Percentiles rank a stretch among this genome's conserved stretches.
Evolutionary conservation across 2,329 filamentous ascomycete species (phyloP).

Genomic region (Penicillium sp.): DNA sequence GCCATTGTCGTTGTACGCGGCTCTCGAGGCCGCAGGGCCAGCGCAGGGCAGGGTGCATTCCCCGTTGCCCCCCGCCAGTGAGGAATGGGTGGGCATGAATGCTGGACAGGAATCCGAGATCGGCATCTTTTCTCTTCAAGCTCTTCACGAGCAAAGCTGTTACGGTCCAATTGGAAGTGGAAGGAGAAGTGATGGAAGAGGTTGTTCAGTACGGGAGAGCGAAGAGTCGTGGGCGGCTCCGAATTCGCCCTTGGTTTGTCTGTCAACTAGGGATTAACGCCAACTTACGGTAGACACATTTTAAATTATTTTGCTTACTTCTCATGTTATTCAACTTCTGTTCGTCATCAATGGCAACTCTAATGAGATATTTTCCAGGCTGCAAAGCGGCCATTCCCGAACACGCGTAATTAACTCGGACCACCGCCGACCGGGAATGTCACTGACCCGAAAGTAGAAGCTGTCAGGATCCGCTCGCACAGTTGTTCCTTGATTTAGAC

Average conservation of each 20-base stretch:
- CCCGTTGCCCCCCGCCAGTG: conserved; percentile 13
- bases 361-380: background rate
- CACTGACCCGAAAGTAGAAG: background rate
- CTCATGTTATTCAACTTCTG: background rate
- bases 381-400: conserved; percentile 17
- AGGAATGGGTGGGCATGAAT: conserved; percentile 25
- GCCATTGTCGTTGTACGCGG: background rate
- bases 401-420: conserved; percentile 23
- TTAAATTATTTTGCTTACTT: too few relatives aligned
- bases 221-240: background rate
- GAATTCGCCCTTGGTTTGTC: background rate
- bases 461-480: conserved; percentile 4
- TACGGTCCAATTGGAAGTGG: background rate
- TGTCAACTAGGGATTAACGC: background rate
- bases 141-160: background rate
- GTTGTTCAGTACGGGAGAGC: background rate
- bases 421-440: background rate
- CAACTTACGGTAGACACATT: background rate
- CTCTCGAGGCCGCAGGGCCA: conserved; percentile 3
- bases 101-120: conserved; percentile 21
- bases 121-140: conserved; percentile 2
- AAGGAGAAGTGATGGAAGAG: background rate
- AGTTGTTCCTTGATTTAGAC: background rate
- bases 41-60: conserved; percentile 17
- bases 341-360: background rate